phyloP scores from a whole-genome alignment of 2,329 filamentous ascomycete genomes.

The Aureobasidium subglaciale region DNA sequence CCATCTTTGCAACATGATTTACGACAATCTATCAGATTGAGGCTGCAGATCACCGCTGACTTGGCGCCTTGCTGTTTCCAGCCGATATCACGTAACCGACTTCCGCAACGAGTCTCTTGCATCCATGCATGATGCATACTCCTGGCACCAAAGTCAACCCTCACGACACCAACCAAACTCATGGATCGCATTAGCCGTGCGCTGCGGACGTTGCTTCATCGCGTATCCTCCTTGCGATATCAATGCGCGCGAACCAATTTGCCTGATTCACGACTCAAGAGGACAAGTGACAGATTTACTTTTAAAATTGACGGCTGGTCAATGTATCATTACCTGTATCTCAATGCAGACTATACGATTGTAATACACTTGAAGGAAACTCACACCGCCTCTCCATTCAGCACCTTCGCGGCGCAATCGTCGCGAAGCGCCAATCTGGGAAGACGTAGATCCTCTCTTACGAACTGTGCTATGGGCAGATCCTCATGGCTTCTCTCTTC shows the following conservation, averaged over 20 bases:
- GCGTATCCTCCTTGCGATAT: too few species aligned
- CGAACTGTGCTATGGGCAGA: neutral
- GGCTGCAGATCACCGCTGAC: slow-evolving; percentile 10
- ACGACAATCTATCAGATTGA: slow-evolving; percentile 3
- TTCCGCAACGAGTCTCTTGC: slow-evolving; percentile 10
- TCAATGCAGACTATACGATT: neutral
- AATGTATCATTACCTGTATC: neutral
- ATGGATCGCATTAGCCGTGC: neutral
- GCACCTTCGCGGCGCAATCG: neutral
- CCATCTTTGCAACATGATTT: neutral
- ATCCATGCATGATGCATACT: slow-evolving; percentile 7
- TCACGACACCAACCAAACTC: neutral
- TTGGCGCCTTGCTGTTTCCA: neutral
- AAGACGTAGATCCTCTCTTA: neutral
- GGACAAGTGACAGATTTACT: too few species aligned
- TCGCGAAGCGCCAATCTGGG: neutral
- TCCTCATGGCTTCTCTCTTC: neutral
- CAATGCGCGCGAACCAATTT: too few species aligned
- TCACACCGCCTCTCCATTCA: neutral
- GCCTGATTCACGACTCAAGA: too few species aligned
- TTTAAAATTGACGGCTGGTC: neutral
- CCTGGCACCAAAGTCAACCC: neutral
- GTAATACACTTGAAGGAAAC: neutral
- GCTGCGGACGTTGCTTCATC: neutral
- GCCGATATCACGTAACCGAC: slow-evolving; percentile 12